Conservation (phyloP, 2,329 filamentous ascomycete genomes). For the Aspergillus floridensis region DNA sequence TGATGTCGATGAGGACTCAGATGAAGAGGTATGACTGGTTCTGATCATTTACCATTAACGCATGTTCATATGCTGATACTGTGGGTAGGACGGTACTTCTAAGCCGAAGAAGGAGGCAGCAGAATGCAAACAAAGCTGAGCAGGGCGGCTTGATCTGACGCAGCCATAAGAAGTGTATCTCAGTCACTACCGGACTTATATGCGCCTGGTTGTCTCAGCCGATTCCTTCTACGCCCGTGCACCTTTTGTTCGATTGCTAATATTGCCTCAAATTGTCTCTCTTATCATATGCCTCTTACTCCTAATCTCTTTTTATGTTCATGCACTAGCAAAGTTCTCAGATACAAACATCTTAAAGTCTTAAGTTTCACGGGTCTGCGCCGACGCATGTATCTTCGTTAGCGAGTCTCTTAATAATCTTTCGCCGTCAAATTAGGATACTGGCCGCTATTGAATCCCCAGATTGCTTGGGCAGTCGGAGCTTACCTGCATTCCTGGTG, state of each 20-base stretch:
- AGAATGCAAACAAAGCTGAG: conserved; percentile 93
- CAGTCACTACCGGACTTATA: background rate
- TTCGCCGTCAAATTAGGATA: background rate
- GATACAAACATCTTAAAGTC: background rate
- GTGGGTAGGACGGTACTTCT: conserved; percentile 71
- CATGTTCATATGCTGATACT: conserved; percentile 3
- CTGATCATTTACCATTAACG: background rate
- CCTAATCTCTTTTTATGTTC: background rate
- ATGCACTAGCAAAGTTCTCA: conserved; percentile 1
- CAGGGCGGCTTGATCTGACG: background rate
- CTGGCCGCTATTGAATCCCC: background rate
- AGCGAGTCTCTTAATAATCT: background rate
- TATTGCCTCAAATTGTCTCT: conserved; percentile 19
- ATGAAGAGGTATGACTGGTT: conserved; percentile 46
- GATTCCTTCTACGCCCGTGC: background rate
- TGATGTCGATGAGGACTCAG: conserved; percentile 62
- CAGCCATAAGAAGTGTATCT: background rate
- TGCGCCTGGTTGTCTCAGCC: background rate
- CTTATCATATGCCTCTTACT: background rate
- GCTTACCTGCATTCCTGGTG: background rate
- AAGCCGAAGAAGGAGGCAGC: conserved; percentile 93
- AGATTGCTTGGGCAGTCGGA: background rate
- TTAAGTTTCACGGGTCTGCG: background rate
- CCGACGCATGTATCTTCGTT: background rate
- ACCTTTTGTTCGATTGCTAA: background rate